Base-by-base conservation (phyloP, 768 basidiomycete genomes). In the Tulasnella sp. region DNA sequence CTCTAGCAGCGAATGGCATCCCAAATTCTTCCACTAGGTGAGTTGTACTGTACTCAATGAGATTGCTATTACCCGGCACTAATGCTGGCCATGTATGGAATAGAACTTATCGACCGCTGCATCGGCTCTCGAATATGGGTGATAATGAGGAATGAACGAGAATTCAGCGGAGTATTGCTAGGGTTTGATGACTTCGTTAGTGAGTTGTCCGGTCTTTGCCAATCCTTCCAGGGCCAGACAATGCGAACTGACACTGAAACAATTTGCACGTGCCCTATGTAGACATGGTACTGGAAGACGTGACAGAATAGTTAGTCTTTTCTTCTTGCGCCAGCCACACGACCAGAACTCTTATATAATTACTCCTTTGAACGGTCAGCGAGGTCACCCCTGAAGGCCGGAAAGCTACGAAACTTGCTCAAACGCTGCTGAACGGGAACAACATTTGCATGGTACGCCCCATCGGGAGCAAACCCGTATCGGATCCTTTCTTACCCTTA, bases 151-250 rank as follows among this genome's bases (percentile, higher is more conserved):
- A 91, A 88, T 80, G 96, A 99, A 78, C 91, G 95, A 67, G 97
- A 99, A 85, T 99, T 98, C 84, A 93, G 93, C 31, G 97, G 97
- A 14, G 97, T 91, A 2, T 86, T 99, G 54, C 87, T 97, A 40
- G 97, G 97, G 1, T 99, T 99, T 80, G 97, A 99, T 82, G 97
- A 99, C 84, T 99, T 97, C 83, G 97, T 99, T 83, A 99, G 97
- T 98, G 83, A 88, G 97, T 96, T 22, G 3, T 14, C 36, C 17
- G 14, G 39, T n/a, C 17, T 9, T 40, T 49, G 67, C 5, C 22
- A 17, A 29, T 69, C 39, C 42, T 22, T n/a, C n/a, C 38, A 2
- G 38, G n/a, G 7, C 17, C 42, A 40, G 22, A 12, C 31, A 69
- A 31, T 42, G 4, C 64, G 15, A 25, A 1, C 42, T 70, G 34